Evolutionary conservation across 495 filamentous ascomycete species (phyloP), one percentile per base, ranked within the genome.

Genomic region (Clavariopsis aquatica): DNA sequence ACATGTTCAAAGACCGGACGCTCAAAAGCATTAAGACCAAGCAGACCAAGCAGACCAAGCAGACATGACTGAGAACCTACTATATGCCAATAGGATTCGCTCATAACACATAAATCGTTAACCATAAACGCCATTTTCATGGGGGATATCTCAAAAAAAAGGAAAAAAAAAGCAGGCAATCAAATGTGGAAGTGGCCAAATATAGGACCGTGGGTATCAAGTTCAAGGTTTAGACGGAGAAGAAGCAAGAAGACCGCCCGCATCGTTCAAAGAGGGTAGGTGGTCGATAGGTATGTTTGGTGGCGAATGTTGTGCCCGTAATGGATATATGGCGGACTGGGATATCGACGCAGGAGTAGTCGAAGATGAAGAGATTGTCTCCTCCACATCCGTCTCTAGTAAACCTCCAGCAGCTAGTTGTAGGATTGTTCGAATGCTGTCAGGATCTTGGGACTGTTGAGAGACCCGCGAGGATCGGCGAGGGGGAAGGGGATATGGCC

Each of bases 351-450:
- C 36, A 9, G 46, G 27, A 8, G 36, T 36, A 4, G 55, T 24
- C 1, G 57, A 29, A 12, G 49, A 28, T 8, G 55, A 27, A 12
- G 27, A 27, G 8, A 27, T 49, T 23, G 6, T 8, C 41, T 28
- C 29, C 27, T 59, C 46, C 10, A 41, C 36, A 24, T 36, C 46
- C 1, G 60, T 22, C 46, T 57, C 64, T 22, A 73, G 64, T 9
- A 70, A 47, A 26, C 53, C 63, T 15, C 69, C 59, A 19, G 59
- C 38, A 12, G 31, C 31, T 34, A 12, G 43, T 73, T 70, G 38
- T 74, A 68, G 38, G 73, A 31, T 19, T 38, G 61, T 36, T 68
- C n/a, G n/a, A n/a, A n/a, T n/a, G 45, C 7, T 51, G 36, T 69
- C 57, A 26, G 57, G 59, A 13, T 65, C 57, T 52, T 72, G 68